These are phyloP conservation scores for Lachancea nothofagi DNA, from an alignment of 805 yeast genomes.

Conservation along the genomic window DNA sequence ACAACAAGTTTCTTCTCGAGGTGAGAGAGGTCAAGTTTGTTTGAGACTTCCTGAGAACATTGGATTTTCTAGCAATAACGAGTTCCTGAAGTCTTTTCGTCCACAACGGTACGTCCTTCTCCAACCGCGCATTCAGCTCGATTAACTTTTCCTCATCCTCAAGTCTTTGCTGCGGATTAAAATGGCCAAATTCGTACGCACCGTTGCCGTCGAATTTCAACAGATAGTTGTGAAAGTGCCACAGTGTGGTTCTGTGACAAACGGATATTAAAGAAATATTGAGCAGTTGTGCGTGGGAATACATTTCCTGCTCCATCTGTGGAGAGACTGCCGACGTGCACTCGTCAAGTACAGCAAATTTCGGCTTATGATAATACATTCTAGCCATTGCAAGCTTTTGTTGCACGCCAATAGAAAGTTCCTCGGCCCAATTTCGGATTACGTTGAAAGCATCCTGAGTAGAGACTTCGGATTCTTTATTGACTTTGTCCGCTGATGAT, in stretches of 20 bases:
- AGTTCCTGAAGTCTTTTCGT: constrained; percentile 62
- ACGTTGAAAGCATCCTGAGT: constrained; percentile 56
- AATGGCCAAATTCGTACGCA: constrained; percentile 51
- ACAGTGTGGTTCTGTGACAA: constrained; percentile 85
- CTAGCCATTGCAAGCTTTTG: constrained; percentile 92
- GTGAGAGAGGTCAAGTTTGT: constrained; percentile 19
- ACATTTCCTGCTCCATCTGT: constrained; percentile 85
- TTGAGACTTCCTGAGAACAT: constrained; percentile 28
- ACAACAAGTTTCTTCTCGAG: background rate
- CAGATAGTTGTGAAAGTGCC: constrained; percentile 84
- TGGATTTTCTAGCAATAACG: constrained; percentile 43
- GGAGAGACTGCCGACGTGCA: constrained; percentile 93
- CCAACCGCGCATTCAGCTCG: constrained; percentile 57
- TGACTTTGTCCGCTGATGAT: constrained; percentile 12
- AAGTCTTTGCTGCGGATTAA: constrained; percentile 70
- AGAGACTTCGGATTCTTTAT: constrained; percentile 27
- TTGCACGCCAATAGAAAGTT: constrained; percentile 85
- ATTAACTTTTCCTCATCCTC: constrained; percentile 73
- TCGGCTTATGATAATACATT: constrained; percentile 83
- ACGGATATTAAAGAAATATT: constrained; percentile 84
- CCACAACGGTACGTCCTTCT: constrained; percentile 62
- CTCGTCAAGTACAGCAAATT: constrained; percentile 91
- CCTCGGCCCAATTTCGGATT: constrained; percentile 80
- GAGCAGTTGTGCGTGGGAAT: constrained; percentile 68
- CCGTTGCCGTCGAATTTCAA: constrained; percentile 86